phyloP scores from a whole-genome alignment of 768 basidiomycete species.

The Rhizopogon salebrosus region DNA sequence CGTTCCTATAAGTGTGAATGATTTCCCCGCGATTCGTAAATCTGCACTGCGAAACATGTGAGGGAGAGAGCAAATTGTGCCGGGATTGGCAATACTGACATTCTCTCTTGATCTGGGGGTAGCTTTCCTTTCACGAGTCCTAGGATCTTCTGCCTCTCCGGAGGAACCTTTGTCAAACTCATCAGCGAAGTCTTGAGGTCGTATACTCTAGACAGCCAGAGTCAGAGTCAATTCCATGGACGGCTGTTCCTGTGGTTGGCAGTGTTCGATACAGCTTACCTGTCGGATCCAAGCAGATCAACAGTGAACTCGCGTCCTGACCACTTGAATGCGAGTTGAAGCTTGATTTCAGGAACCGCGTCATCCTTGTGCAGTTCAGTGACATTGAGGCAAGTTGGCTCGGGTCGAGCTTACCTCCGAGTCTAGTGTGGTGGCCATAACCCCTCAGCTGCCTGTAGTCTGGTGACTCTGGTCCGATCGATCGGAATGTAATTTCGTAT shows the following conservation, averaged over 20 bases:
- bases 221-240: neutral
- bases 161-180: slow-evolving; percentile 70
- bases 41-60: slow-evolving; percentile 39
- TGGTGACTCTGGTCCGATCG: no score
- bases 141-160: slow-evolving; percentile 82
- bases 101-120: slow-evolving; percentile 66
- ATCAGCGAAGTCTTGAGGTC: slow-evolving; percentile 72
- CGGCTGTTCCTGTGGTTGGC: neutral
- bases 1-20: slow-evolving; percentile 83
- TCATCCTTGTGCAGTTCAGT: neutral
- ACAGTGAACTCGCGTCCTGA: slow-evolving; percentile 61
- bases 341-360: slow-evolving; percentile 35
- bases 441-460: neutral
- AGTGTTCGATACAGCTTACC: slow-evolving; percentile 32
- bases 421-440: neutral
- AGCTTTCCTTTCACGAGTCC: slow-evolving; percentile 82
- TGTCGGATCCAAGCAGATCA: slow-evolving; percentile 72
- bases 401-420: neutral
- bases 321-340: slow-evolving; percentile 67
- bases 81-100: slow-evolving; percentile 31
- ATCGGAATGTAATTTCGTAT: neutral
- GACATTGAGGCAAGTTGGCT: neutral
- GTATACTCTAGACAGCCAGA: slow-evolving; percentile 50
- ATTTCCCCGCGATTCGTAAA: slow-evolving; percentile 58
- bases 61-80: slow-evolving; percentile 4